A percentile compares a stretch with the other conserved stretches of the same genome.
phyloP scores from a whole-genome alignment of 805 yeast genomes.

The Metschnikowia continentalis region DNA sequence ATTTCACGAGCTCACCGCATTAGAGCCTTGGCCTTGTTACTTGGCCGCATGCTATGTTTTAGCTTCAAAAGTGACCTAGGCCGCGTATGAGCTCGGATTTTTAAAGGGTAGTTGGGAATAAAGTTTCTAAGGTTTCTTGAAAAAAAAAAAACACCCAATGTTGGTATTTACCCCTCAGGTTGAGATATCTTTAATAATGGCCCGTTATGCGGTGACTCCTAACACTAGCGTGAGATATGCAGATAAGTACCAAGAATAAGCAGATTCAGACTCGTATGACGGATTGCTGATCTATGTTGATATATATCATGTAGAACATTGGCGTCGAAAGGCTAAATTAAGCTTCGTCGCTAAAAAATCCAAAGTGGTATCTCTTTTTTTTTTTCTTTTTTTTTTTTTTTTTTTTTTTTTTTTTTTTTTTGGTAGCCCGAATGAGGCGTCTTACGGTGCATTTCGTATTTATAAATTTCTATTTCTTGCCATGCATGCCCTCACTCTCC shows the following conservation, averaged over 20 bases:
- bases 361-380: background rate
- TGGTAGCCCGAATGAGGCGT: background rate
- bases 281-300: background rate
- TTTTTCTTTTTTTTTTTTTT: background rate
- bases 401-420: background rate
- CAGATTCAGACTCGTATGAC: background rate
- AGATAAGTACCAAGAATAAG: background rate
- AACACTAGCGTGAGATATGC: background rate
- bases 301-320: background rate
- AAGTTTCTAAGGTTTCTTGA: background rate
- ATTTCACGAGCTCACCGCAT: background rate
- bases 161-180: background rate
- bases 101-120: too few relatives aligned
- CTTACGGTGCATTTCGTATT: background rate
- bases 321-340: background rate
- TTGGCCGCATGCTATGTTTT: background rate
- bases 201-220: background rate
- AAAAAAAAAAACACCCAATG: background rate
- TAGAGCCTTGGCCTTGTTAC: background rate
- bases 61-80: background rate
- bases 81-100: background rate
- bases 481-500: background rate
- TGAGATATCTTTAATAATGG: background rate
- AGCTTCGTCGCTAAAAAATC: background rate
- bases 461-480: background rate